These are phyloP conservation scores for Leptographium wingfieldii DNA, from an alignment of 2,329 filamentous ascomycete genomes.

Conservation along the genomic window DNA sequence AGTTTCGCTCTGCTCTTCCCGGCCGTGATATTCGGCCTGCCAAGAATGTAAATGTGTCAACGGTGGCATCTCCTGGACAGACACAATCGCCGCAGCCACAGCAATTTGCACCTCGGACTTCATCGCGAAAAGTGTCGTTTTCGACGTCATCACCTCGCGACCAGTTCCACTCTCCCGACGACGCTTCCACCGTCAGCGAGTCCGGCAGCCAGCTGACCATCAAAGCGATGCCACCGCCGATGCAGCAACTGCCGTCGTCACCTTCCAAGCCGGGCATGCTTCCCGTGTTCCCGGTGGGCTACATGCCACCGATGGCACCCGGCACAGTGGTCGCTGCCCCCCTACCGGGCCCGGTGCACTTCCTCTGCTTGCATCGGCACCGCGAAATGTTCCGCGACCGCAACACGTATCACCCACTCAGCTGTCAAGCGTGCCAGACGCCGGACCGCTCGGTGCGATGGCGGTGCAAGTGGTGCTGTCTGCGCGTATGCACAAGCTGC, in stretches of 20 bases:
- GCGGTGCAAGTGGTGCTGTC: slow-evolving; percentile 36
- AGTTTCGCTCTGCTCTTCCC: background rate
- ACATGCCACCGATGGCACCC: slow-evolving; percentile 16
- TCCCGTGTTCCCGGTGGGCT: slow-evolving; percentile 15
- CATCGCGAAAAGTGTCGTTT: slow-evolving; percentile 14
- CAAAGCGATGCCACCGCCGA: background rate
- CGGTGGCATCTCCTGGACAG: background rate
- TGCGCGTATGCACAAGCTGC: slow-evolving; percentile 40
- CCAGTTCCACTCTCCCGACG: background rate
- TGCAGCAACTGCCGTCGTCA: slow-evolving; percentile 3
- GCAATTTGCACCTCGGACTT: slow-evolving; percentile 21
- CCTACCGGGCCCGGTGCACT: slow-evolving; percentile 27
- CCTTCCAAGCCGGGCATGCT: slow-evolving; percentile 6
- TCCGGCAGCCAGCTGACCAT: slow-evolving; percentile 8
- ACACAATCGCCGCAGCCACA: background rate
- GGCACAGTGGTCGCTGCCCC: slow-evolving; percentile 28
- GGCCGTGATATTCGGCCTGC: slow-evolving; percentile 12
- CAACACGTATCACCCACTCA: slow-evolving; percentile 37
- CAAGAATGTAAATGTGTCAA: slow-evolving; percentile 11
- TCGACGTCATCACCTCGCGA: background rate
- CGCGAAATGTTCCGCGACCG: slow-evolving; percentile 32
- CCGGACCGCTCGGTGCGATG: slow-evolving; percentile 32
- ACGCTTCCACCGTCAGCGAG: slow-evolving; percentile 1
- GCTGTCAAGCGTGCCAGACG: slow-evolving; percentile 39
- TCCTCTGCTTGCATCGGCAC: slow-evolving; percentile 36